Base-by-base conservation (phyloP, 2,329 filamentous ascomycete species). In the Cercospora zeina region DNA sequence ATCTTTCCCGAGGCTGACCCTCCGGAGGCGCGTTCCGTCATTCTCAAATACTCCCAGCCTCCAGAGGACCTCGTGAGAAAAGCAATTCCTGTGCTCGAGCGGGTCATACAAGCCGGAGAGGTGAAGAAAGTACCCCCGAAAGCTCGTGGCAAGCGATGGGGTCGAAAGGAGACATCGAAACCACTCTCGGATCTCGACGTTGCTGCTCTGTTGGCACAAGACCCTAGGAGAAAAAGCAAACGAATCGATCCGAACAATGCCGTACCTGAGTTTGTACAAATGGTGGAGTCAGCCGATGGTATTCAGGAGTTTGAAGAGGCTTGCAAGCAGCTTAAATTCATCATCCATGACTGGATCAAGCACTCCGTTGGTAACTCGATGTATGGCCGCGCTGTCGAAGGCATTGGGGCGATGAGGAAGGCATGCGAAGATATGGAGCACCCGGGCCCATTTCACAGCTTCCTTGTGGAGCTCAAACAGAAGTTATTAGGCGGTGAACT, bases 141-240 rank as follows among this genome's bases (percentile, higher is more conserved):
- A 65, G 73, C 73, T 30, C 88, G 87, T 16, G 71, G 72, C 64
- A 89, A 88, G 71, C 80, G 82, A 37, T 82, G 83, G 49, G 85
- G 85, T 37, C 66, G 68, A 16, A 73, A 73, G 67, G 87, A 96
- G 31, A 77, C 83, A 0, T 83, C 89, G 62, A 93, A 93, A 70
- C 95, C 95, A 0, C 84, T 96, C 8, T 97, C 93, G 0, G 93
- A 93, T 19, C 87, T 99, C 42, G 90, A 97, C 70, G 84, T 97
- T 39, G 89, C 93, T 63, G 87, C 86, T 4, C 84, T 97, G 2
- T 85, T 97, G n/a, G 83, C 84, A 50, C 78, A 81, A 62, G 80
- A 83, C 50, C 70, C 69, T 1, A 66, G 63, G 33, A 66, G 71
- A 60, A 84, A 82, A 51, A 78, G 77, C 30, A 76, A 81, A 72